These are phyloP conservation scores for Penicillium crystallinum DNA, from an alignment of 495 filamentous ascomycete genomes.

Conservation along the genomic window DNA sequence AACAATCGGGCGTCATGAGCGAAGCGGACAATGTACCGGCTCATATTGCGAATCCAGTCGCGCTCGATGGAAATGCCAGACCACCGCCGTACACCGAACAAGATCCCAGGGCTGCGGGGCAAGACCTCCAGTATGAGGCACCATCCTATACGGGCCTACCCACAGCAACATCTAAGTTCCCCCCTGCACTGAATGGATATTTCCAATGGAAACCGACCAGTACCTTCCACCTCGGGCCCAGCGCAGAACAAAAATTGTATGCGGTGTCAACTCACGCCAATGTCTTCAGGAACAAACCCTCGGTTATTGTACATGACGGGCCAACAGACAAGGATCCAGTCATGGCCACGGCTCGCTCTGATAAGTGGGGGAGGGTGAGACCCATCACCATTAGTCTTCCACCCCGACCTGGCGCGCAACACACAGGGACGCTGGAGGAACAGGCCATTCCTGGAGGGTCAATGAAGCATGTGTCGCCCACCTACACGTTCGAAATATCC, in stretches of 20 bases:
- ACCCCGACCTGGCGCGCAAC: neutral
- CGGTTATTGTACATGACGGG: slow-evolving; percentile 5
- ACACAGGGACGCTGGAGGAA: neutral
- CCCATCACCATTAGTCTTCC: neutral
- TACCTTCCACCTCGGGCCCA: slow-evolving; percentile 15
- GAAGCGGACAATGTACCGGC: neutral
- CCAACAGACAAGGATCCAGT: slow-evolving; percentile 5
- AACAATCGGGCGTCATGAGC: neutral
- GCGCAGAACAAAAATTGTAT: slow-evolving; percentile 13
- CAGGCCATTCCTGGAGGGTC: neutral
- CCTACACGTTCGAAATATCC: slow-evolving; percentile 4
- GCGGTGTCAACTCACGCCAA: slow-evolving; percentile 1
- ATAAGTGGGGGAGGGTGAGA: slow-evolving; percentile 3
- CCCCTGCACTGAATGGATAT: slow-evolving; percentile 13
- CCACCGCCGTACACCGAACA: slow-evolving; percentile 1
- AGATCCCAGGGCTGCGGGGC: neutral
- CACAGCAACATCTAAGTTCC: slow-evolving; percentile 10
- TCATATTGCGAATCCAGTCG: neutral
- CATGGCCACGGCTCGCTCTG: neutral
- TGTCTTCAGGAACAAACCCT: neutral
- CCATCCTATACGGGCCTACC: neutral
- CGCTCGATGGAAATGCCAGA: neutral
- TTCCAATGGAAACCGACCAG: slow-evolving; percentile 13
- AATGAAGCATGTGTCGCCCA: neutral
- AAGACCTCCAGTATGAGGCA: neutral